Evolutionary conservation across 305 asterid genomes (phyloP).

Genomic region (Rubia peregrina): DNA sequence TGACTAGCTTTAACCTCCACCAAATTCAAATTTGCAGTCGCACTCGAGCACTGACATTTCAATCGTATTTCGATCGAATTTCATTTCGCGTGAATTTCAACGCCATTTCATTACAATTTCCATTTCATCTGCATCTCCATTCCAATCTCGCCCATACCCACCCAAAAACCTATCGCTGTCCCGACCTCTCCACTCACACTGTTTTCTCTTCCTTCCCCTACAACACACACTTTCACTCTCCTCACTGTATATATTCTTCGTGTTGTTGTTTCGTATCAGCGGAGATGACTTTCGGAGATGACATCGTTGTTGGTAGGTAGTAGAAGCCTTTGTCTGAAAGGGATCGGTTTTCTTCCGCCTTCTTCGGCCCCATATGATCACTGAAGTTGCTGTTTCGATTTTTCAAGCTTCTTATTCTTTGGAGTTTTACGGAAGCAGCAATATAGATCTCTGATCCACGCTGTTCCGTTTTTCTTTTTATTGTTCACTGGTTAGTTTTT

Average conservation of each 20-base stretch:
- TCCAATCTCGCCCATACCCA: background rate
- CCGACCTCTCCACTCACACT: background rate
- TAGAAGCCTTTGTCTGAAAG: conserved; percentile 4
- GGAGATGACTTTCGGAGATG: conserved; percentile 10
- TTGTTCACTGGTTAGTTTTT: conserved; percentile 7
- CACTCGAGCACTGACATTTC: background rate
- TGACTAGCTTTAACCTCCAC: conserved; percentile 10
- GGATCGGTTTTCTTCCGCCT: conserved; percentile 10
- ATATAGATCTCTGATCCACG: background rate
- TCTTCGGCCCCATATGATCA: background rate
- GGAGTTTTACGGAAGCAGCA: background rate
- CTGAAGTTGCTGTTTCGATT: conserved; percentile 4
- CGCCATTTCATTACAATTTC: conserved; percentile 16
- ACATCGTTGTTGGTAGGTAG: background rate
- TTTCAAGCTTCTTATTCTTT: background rate
- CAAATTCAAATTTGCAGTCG: background rate
- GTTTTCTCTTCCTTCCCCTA: conserved; percentile 1
- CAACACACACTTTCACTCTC: conserved; percentile 27
- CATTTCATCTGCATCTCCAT: conserved; percentile 16
- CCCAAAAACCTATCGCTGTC: conserved; percentile 10
- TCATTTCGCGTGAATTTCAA: conserved; percentile 11
- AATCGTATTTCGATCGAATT: too few relatives aligned
- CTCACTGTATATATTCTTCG: background rate
- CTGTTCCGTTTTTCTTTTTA: background rate
- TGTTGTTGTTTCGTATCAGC: background rate